Base-by-base conservation (phyloP, 495 filamentous ascomycete genomes). In the Lichina pygmaea region DNA sequence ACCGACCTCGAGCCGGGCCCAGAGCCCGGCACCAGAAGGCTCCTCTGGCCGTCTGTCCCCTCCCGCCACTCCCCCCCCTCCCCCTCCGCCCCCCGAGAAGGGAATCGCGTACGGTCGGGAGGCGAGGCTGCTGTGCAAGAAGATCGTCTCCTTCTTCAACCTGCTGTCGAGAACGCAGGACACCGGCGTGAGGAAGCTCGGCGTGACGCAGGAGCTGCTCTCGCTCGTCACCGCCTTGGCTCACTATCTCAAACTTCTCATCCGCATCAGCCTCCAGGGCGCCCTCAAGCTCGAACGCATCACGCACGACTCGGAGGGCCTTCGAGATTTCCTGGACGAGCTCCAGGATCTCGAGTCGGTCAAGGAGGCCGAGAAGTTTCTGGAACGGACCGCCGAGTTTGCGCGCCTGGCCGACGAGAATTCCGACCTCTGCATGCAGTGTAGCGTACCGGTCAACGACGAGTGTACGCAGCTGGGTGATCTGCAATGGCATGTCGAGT, bases 61-160 rank as follows among this genome's bases (percentile, higher is more conserved):
- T 5, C 36, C 36, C 2, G 2, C 36, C 12, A 42, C 17, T 41
- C 33, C 12, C 3, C 36, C 36, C 15, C 11, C 30, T 43, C 42
- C 10, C 42, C 30, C 16, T 43, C 42, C 30, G 9, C 30, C 44
- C 13, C 15, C 39, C 33, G 38, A n/a, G 13, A 34, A 54, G 86
- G 86, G 80, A 48, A 65, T 95, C 38, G 77, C 83, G 30, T 95
- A 94, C 57, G 79, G 80, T 15, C 75, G 91, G 47, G 91, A 99
- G 63, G 79, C 91, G 16, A 99, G 95, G 60, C 67, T 99, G 33
- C 74, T 99, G 10, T 99, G 91, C 66, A 99, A 99, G 60, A 99
- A 99, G 60, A 92, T 99, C 45, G 89, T 99, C 30, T 81, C 89
- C 13, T 99, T 99, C 65, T 99, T 99, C 58, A 78, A 80, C 9